Percentiles rank a stretch among this genome's conserved stretches.
phyloP scores from a whole-genome alignment of 441 rosid genomes.

The Eutrema salsugineum region DNA sequence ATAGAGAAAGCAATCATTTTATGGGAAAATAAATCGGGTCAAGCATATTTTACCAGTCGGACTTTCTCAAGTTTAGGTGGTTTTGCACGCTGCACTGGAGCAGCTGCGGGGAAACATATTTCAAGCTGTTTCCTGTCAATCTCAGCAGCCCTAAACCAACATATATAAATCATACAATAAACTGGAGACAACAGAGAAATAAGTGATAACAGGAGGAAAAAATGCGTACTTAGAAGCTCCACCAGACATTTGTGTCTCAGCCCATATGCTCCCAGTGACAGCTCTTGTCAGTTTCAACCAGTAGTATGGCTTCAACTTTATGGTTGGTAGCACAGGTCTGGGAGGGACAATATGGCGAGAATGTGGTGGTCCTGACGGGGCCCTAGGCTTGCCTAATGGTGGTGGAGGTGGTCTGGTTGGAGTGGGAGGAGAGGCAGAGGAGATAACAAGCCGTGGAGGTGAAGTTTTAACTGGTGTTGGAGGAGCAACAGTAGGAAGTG shows the following conservation, averaged over 20 bases:
- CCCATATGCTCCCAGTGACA: constrained; percentile 93
- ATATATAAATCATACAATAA: not conserved
- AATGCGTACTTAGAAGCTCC: constrained; percentile 70
- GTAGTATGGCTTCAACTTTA: constrained; percentile 86
- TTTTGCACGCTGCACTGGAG: constrained; percentile 49
- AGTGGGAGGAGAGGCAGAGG: constrained; percentile 30
- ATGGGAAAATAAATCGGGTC: not conserved
- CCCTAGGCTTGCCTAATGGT: constrained; percentile 27
- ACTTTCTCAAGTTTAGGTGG: constrained; percentile 65
- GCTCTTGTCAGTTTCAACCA: constrained; percentile 94
- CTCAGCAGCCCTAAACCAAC: constrained; percentile 64
- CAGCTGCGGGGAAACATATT: constrained; percentile 71
- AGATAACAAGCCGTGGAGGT: constrained; percentile 40
- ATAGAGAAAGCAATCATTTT: not conserved
- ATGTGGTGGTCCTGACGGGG: constrained; percentile 34
- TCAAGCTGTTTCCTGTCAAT: constrained; percentile 91
- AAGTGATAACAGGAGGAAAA: constrained; percentile 9
- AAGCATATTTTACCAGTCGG: constrained; percentile 63
- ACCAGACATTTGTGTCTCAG: constrained; percentile 76
- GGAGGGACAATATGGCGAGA: constrained; percentile 7
- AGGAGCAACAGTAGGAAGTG: not conserved
- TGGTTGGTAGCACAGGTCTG: constrained; percentile 56
- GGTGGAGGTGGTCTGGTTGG: constrained; percentile 41
- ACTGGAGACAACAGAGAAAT: not conserved
- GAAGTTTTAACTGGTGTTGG: too few species aligned